Conservation (phyloP, 495 filamentous ascomycete species). For the Daldinia grandis region DNA sequence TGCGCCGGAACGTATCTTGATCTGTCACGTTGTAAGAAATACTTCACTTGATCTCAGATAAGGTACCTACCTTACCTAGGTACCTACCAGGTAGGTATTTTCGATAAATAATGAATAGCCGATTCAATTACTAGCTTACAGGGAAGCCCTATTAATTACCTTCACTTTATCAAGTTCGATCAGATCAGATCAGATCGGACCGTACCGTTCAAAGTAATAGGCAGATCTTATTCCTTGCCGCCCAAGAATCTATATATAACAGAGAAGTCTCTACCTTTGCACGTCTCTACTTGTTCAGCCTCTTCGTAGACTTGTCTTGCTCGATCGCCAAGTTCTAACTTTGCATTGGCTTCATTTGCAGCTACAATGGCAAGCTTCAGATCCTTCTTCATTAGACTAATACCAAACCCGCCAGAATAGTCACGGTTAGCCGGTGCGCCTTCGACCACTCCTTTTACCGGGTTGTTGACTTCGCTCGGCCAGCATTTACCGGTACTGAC, state of each 20-base stretch:
- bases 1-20: background rate
- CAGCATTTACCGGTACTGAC: slow-evolving; percentile 87
- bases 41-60: background rate
- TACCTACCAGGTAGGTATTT: too few relatives aligned
- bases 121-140: background rate
- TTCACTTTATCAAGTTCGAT: background rate
- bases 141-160: background rate
- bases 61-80: too few relatives aligned
- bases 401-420: slow-evolving; percentile 84
- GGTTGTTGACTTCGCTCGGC: slow-evolving; percentile 93
- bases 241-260: slow-evolving; percentile 82
- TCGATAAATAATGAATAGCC: background rate
- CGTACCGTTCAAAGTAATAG: too few relatives aligned
- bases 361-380: slow-evolving; percentile 76
- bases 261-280: slow-evolving; percentile 81
- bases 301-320: slow-evolving; percentile 74
- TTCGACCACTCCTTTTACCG: slow-evolving; percentile 83
- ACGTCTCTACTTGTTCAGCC: slow-evolving; percentile 64
- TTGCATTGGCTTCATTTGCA: slow-evolving; percentile 71
- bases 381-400: slow-evolving; percentile 87
- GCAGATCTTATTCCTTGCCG: slow-evolving; percentile 54
- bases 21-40: background rate
- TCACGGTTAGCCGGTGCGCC: slow-evolving; percentile 74
- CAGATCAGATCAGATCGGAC: slow-evolving; percentile 9
- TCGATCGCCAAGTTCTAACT: slow-evolving; percentile 69